Base-by-base conservation (phyloP, 2,329 filamentous ascomycete genomes). In the Colletotrichum chlorophyti region DNA sequence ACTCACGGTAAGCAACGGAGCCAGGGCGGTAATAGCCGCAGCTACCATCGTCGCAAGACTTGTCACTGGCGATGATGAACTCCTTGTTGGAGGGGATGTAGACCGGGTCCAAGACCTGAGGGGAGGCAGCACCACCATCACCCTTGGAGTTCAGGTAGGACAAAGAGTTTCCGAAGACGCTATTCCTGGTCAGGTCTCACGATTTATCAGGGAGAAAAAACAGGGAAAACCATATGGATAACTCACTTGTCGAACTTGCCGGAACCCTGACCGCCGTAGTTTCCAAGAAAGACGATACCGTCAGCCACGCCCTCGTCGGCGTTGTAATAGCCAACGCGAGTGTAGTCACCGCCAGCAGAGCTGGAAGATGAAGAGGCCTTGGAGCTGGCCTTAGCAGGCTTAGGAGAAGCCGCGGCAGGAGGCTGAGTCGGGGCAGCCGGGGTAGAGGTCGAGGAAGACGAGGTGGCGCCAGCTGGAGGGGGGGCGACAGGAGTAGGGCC, bases 271-370 rank as follows among this genome's bases (percentile, higher is more conserved):
- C 75, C 76, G 38, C 79, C 80, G 34, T 78, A 74, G 69, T 82
- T 80, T 29, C 72, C 79, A 34, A 82, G 70, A 67, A 83, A 83
- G 53, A 78, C 72, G 26, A 82, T 65, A 35, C 80, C 80, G 17
- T 80, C 72, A 6, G 72, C 70, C 10, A 65, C 61, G 49, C 74
- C 71, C 35, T 69, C 59, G 27, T 72, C 69, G 17, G 79, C 75
- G 61, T 73, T 73, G 67, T 81, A 83, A 69, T 80, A 80, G 12
- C 73, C 73, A 27, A 73, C 65, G 19, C 79, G 78, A 43, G 71
- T 66, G 67, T 75, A 82, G 61, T 73, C 71, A 32, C 70, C 68
- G 3, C 57, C 58, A 10, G 26, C 41, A n/a, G 58, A 15, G 50
- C 50, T 41, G 10, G 35, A 46, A 29, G 27, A 27, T 5, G 51